These are phyloP conservation scores for Selaginella moellendorffii DNA, from an alignment of 75 land plant species.

Conservation along the genomic window DNA sequence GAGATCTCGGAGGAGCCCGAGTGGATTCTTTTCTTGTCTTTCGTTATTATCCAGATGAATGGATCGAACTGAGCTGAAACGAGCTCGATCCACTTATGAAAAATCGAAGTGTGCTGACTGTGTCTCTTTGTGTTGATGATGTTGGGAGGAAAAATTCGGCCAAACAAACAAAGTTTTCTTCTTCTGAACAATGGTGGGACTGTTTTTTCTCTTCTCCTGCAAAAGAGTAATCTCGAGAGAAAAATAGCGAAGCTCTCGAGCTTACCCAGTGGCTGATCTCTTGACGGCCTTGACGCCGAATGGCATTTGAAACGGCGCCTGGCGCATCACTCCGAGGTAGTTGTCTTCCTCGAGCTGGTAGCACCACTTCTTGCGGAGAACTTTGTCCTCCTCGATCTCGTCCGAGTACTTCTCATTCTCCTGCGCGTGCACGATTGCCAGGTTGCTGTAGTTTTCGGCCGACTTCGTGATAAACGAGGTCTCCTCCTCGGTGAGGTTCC, in stretches of 20 bases:
- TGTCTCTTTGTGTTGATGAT: too few relatives aligned
- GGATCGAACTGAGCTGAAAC: too few relatives aligned
- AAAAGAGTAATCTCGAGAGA: too few relatives aligned
- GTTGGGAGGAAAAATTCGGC: too few relatives aligned
- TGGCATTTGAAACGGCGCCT: background rate
- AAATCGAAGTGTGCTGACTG: too few relatives aligned
- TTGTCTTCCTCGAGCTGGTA: conserved; percentile 38
- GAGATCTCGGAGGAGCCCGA: too few relatives aligned
- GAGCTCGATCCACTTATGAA: too few relatives aligned
- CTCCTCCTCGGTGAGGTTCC: conserved; percentile 86
- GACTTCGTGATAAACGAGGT: conserved; percentile 52
- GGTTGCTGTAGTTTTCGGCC: conserved; percentile 52
- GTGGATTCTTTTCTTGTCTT: too few relatives aligned
- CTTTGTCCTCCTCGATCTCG: conserved; percentile 67
- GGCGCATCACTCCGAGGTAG: background rate
- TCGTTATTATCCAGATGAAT: too few relatives aligned
- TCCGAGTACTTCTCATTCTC: conserved; percentile 76
- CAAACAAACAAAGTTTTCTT: too few relatives aligned
- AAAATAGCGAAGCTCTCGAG: background rate
- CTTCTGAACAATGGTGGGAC: too few relatives aligned
- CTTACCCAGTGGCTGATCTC: background rate
- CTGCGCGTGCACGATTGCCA: conserved; percentile 63
- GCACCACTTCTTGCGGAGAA: conserved; percentile 53
- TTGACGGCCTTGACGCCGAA: background rate
- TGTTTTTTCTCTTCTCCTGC: too few relatives aligned